Conservation (phyloP, 225 moss, liverwort and hornwort genomes). For the Sphagnum tenellum region DNA sequence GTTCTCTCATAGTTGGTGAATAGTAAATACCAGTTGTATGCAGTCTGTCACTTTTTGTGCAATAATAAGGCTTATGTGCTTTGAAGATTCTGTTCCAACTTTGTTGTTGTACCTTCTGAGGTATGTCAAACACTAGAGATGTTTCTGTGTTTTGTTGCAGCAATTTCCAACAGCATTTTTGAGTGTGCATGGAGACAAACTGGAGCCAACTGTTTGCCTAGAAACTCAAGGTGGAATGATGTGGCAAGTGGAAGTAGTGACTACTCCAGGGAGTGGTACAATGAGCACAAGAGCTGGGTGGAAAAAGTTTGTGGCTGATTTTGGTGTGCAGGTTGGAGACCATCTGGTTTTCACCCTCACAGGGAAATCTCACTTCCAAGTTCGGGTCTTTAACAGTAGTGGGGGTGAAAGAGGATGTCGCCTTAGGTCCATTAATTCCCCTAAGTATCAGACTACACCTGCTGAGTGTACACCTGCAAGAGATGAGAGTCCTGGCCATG, state of each 20-base stretch:
- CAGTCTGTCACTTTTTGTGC: not conserved
- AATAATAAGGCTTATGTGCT: not conserved
- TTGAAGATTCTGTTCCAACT: not conserved
- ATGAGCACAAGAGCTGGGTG: slow-evolving; percentile 14
- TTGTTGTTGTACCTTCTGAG: no score
- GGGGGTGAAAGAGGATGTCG: slow-evolving; percentile 41
- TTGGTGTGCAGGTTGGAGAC: slow-evolving; percentile 24
- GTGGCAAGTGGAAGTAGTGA: slow-evolving; percentile 18
- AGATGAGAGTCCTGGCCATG: slow-evolving; percentile 10
- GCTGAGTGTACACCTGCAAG: slow-evolving; percentile 3
- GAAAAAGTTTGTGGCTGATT: slow-evolving; percentile 20
- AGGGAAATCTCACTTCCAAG: slow-evolving; percentile 23
- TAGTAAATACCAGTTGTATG: not conserved
- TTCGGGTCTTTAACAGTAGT: slow-evolving; percentile 41
- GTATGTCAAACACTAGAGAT: not conserved
- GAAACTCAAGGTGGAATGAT: slow-evolving; percentile 24
- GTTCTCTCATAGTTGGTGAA: not conserved
- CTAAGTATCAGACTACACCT: slow-evolving; percentile 1
- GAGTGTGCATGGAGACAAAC: slow-evolving; percentile 6
- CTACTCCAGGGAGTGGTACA: slow-evolving; percentile 13
- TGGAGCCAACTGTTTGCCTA: slow-evolving; percentile 10
- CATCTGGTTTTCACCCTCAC: slow-evolving; percentile 26
- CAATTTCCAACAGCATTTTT: slow-evolving; percentile 19
- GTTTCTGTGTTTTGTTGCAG: slow-evolving; percentile 1
- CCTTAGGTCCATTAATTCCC: slow-evolving; percentile 22